These are phyloP conservation scores for Trichosporon faecale DNA, from an alignment of 1,284 basidiomycete species.

Conservation along the genomic window DNA sequence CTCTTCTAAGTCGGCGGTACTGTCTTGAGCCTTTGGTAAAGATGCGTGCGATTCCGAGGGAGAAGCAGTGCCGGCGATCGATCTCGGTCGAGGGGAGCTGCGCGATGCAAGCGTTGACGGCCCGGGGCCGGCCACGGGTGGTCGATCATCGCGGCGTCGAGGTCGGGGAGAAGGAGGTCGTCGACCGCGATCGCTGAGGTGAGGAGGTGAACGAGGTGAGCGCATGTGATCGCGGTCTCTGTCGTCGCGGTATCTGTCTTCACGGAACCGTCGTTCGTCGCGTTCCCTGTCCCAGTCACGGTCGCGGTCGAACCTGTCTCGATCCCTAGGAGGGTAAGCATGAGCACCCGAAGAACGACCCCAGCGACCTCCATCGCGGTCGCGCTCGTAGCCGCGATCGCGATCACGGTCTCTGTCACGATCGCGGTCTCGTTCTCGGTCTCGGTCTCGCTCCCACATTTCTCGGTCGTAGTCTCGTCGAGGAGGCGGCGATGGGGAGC, in stretches of 20 bases:
- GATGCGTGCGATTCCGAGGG: background rate
- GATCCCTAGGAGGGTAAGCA: conserved; percentile 14
- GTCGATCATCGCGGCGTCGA: conserved; percentile 12
- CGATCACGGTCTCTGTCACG: conserved; percentile 16
- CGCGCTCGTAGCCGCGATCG: conserved; percentile 18
- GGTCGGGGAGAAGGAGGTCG: conserved; percentile 17
- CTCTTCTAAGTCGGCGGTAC: conserved; percentile 42
- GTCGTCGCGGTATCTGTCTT: conserved; percentile 19
- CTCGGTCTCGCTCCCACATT: conserved; percentile 17
- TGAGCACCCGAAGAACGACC: background rate
- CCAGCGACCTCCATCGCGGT: conserved; percentile 12
- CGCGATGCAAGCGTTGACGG: conserved; percentile 22
- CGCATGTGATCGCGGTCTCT: conserved; percentile 7
- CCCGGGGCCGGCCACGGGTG: conserved; percentile 17
- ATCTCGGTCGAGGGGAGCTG: conserved; percentile 25
- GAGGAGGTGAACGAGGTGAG: conserved; percentile 15
- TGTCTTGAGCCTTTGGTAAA: conserved; percentile 1
- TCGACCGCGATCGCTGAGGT: conserved; percentile 2
- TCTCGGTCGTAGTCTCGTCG: conserved; percentile 17
- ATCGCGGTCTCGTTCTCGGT: conserved; percentile 20
- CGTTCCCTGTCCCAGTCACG: conserved; percentile 23
- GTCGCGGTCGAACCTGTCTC: conserved; percentile 18
- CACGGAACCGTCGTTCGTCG: conserved; percentile 18
- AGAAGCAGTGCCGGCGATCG: background rate
- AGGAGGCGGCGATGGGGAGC: conserved; percentile 21